A percentile compares a stretch with the other conserved stretches of the same genome.
phyloP scores from a whole-genome alignment of 2,329 filamentous ascomycete species.

The Dryadomyces sulphureus region DNA sequence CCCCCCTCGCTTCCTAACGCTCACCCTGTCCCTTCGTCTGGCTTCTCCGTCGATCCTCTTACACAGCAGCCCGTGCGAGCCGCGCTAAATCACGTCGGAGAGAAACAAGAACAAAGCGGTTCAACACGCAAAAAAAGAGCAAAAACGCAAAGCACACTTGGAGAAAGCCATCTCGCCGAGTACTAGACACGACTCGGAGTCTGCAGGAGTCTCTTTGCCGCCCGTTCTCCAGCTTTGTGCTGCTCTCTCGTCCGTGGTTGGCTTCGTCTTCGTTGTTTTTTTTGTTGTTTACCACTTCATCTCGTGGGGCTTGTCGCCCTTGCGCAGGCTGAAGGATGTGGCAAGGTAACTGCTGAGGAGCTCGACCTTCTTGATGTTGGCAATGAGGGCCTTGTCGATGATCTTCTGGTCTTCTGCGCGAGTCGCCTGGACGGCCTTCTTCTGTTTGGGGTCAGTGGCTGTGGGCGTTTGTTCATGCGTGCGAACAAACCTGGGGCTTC shows the following conservation, averaged over 20 bases:
- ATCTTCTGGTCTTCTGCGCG: constrained; percentile 97
- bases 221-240: background rate
- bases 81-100: constrained; percentile 2
- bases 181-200: background rate
- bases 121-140: background rate
- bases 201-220: too few species aligned
- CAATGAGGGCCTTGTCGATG: constrained; percentile 89
- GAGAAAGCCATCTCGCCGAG: background rate
- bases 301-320: constrained; percentile 98
- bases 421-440: constrained; percentile 89
- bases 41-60: constrained; percentile 4
- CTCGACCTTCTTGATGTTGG: constrained; percentile 97
- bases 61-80: constrained; percentile 1
- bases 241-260: too few species aligned
- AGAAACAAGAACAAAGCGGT: constrained; percentile 1
- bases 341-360: constrained; percentile 86
- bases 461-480: too few species aligned
- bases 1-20: background rate
- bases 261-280: background rate
- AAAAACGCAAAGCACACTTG: background rate
- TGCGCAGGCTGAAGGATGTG: constrained; percentile 95
- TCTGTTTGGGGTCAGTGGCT: constrained; percentile 44
- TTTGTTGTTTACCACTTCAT: constrained; percentile 78
- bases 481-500: constrained; percentile 67
- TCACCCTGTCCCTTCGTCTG: background rate